Conservation (phyloP, 805 yeast genomes). For the Torulaspora quercuum region DNA sequence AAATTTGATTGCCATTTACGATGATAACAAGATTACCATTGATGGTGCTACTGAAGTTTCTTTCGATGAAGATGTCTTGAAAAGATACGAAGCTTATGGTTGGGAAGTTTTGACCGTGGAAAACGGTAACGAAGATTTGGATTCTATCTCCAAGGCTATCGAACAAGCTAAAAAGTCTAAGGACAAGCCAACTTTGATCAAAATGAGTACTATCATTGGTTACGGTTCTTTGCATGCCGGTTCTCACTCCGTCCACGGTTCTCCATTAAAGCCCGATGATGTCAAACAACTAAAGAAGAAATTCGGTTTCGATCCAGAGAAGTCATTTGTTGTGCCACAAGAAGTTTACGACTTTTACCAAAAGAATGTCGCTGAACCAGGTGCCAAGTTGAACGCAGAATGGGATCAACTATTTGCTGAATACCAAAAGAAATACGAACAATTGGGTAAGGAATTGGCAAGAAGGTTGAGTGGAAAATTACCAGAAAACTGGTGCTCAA, state of each 20-base stretch:
- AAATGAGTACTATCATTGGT: conserved; percentile 89
- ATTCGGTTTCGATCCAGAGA: conserved; percentile 85
- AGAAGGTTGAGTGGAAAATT: conserved; percentile 77
- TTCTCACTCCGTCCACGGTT: conserved; percentile 91
- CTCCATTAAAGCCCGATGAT: conserved; percentile 93
- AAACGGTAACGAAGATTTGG: conserved; percentile 78
- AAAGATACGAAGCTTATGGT: conserved; percentile 87
- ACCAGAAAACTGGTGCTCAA: conserved; percentile 76
- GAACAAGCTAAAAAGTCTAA: conserved; percentile 70
- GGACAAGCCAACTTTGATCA: conserved; percentile 86
- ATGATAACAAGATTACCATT: conserved; percentile 93
- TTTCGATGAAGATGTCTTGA: conserved; percentile 87
- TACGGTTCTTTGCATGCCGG: conserved; percentile 85
- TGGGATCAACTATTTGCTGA: conserved; percentile 67
- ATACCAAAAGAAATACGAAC: conserved; percentile 70
- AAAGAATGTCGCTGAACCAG: conserved; percentile 51
- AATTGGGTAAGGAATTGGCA: conserved; percentile 68
- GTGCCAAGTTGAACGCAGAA: conserved; percentile 63
- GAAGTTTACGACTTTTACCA: conserved; percentile 75
- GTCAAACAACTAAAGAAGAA: conserved; percentile 76
- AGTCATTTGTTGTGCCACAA: conserved; percentile 72
- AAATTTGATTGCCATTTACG: conserved; percentile 92
- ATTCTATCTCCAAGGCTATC: conserved; percentile 68
- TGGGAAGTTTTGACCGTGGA: conserved; percentile 81
- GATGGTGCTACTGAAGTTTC: conserved; percentile 90